Conservation (phyloP, 306 rosid species). For the Geum urbanum region DNA sequence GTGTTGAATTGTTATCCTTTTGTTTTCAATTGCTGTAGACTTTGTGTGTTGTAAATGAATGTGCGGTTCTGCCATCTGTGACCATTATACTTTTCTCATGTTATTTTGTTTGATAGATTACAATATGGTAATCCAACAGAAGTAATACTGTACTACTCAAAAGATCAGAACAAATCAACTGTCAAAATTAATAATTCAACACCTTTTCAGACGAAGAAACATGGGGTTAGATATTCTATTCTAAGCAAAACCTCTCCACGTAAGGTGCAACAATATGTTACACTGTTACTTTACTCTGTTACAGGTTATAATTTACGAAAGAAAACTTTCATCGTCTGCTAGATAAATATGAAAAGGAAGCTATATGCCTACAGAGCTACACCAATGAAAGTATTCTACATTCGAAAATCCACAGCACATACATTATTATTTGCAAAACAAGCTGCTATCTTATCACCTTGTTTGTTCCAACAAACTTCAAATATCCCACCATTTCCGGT, state of each 20-base stretch:
- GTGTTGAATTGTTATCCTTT: background rate
- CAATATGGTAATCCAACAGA: background rate
- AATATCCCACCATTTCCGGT: conserved; percentile 35
- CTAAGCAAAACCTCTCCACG: background rate
- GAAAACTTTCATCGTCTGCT: background rate
- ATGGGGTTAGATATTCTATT: background rate
- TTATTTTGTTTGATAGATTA: background rate
- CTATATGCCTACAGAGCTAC: background rate
- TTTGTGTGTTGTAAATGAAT: background rate
- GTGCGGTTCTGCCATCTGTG: background rate
- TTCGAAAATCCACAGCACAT: conserved; percentile 49
- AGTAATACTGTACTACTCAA: background rate
- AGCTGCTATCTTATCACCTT: conserved; percentile 33
- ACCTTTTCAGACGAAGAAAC: background rate
- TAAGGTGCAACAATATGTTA: background rate
- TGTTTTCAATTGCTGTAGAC: background rate
- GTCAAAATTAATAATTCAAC: background rate
- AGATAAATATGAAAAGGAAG: too few relatives aligned
- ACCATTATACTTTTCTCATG: background rate
- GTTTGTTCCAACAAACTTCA: conserved; percentile 36
- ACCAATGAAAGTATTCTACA: conserved; percentile 28
- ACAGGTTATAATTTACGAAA: background rate
- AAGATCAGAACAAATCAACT: background rate
- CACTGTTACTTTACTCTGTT: background rate
- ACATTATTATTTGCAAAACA: conserved; percentile 31